phyloP scores from a whole-genome alignment of 148 eudicot genomes.

The Drosera capensis region DNA sequence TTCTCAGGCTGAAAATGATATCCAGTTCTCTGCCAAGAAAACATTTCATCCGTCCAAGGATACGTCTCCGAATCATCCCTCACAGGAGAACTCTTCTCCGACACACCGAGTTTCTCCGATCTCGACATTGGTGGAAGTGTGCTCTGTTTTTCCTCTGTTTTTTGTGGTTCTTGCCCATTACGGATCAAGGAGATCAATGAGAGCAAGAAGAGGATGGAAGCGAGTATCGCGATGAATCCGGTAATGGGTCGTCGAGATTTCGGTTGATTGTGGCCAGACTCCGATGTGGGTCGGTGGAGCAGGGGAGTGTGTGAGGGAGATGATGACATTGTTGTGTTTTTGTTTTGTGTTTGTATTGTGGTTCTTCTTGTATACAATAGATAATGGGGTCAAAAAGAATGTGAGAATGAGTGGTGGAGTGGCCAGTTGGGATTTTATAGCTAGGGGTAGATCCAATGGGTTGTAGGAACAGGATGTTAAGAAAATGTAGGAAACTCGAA shows the following conservation, averaged over 20 bases:
- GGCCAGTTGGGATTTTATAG: too few relatives aligned
- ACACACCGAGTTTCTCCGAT: neutral
- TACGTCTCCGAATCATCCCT: neutral
- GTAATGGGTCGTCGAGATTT: neutral
- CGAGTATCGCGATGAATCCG: neutral
- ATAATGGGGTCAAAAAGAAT: too few relatives aligned
- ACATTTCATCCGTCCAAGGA: neutral
- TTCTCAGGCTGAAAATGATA: conserved; percentile 52
- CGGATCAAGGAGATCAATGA: neutral
- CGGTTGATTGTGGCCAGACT: too few relatives aligned
- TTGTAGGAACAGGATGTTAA: too few relatives aligned
- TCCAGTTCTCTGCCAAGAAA: conserved; percentile 48
- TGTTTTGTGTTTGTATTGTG: too few relatives aligned
- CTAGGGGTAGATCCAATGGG: too few relatives aligned
- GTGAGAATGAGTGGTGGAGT: too few relatives aligned
- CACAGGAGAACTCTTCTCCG: neutral
- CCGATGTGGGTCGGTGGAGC: too few relatives aligned
- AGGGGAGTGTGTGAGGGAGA: too few relatives aligned
- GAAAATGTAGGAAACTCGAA: too few relatives aligned
- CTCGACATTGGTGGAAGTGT: neutral
- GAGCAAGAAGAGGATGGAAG: neutral
- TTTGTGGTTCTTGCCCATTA: neutral
- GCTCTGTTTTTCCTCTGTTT: neutral
- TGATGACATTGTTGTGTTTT: too few relatives aligned
- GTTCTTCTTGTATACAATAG: too few relatives aligned